Percentiles rank a stretch among this genome's conserved stretches.
phyloP scores from a whole-genome alignment of 2,329 filamentous ascomycete species.

The Decorospora gaudefroyi region DNA sequence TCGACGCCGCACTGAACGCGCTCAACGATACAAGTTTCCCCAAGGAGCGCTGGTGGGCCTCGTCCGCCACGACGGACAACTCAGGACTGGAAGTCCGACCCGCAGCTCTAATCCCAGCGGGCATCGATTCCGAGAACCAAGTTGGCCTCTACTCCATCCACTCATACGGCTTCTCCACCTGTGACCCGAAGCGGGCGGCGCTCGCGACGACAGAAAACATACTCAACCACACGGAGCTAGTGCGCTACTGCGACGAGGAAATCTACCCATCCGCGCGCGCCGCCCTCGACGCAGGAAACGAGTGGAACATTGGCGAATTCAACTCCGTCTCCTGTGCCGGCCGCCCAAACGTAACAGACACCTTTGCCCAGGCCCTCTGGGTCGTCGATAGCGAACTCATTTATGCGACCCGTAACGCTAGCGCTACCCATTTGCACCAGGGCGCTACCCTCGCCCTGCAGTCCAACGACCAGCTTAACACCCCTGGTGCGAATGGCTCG shows the following conservation, averaged over 20 bases:
- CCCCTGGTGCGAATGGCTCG: slow-evolving; percentile 13
- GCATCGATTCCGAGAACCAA: slow-evolving; percentile 10
- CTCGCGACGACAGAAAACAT: slow-evolving; percentile 17
- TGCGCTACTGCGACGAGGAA: slow-evolving; percentile 15
- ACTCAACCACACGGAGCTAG: slow-evolving; percentile 18
- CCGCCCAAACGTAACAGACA: slow-evolving; percentile 16
- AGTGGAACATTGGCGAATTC: slow-evolving; percentile 18
- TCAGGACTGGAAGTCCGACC: slow-evolving; percentile 14
- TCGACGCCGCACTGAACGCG: slow-evolving; percentile 8
- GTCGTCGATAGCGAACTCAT: slow-evolving; percentile 17
- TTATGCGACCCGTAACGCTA: slow-evolving; percentile 15
- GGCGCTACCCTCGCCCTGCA: slow-evolving; percentile 17
- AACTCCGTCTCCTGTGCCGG: slow-evolving; percentile 17
- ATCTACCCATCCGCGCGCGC: slow-evolving; percentile 18
- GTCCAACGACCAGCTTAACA: slow-evolving; percentile 16
- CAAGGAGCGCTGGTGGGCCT: slow-evolving; percentile 17
- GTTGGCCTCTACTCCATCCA: slow-evolving; percentile 14
- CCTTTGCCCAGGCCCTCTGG: slow-evolving; percentile 20
- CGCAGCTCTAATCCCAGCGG: slow-evolving; percentile 15
- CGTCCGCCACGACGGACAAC: slow-evolving; percentile 18
- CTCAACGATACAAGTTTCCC: slow-evolving; percentile 1
- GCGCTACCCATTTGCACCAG: slow-evolving; percentile 9
- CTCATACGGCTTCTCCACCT: slow-evolving; percentile 14
- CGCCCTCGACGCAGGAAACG: slow-evolving; percentile 7
- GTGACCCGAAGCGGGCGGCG: slow-evolving; percentile 4